Evolutionary conservation across 768 basidiomycete species (phyloP).

Genomic region (Podaxis carcinomalis): DNA sequence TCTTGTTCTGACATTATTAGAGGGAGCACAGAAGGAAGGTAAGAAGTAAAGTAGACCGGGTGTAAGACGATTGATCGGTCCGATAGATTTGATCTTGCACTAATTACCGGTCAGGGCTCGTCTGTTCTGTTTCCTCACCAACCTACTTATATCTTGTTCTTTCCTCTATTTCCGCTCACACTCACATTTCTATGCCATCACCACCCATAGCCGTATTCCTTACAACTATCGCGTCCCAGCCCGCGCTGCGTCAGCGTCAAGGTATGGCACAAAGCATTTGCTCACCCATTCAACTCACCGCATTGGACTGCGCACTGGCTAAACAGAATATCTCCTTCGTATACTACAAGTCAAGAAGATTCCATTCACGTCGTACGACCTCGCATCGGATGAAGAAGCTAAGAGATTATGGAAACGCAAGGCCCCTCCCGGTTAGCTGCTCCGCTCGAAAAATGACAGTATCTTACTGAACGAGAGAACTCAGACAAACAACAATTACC

Average conservation of each 20-base stretch:
- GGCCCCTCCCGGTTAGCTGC: slow-evolving; percentile 56
- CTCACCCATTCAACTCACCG: too few relatives aligned
- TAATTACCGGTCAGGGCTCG: background rate
- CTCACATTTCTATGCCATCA: slow-evolving; percentile 49
- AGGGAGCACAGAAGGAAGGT: background rate
- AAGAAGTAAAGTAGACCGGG: background rate
- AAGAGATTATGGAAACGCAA: slow-evolving; percentile 80
- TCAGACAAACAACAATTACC: slow-evolving; percentile 82
- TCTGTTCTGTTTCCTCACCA: background rate
- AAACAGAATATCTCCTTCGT: slow-evolving; percentile 74
- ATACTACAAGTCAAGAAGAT: slow-evolving; percentile 86
- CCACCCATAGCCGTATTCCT: slow-evolving; percentile 82
- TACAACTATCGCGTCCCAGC: slow-evolving; percentile 85
- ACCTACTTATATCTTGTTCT: background rate
- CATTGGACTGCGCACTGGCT: background rate
- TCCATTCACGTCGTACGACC: slow-evolving; percentile 74
- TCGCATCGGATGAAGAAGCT: slow-evolving; percentile 80
- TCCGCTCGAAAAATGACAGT: background rate
- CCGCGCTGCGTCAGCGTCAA: slow-evolving; percentile 74
- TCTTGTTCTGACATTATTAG: slow-evolving; percentile 14
- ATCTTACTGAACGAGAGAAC: background rate
- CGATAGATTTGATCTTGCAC: background rate
- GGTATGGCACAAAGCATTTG: slow-evolving; percentile 31
- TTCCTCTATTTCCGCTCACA: background rate
- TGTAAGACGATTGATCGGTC: background rate